phyloP scores from a whole-genome alignment of 108 stramenopile genomes.

The Cyclotella atomus region DNA sequence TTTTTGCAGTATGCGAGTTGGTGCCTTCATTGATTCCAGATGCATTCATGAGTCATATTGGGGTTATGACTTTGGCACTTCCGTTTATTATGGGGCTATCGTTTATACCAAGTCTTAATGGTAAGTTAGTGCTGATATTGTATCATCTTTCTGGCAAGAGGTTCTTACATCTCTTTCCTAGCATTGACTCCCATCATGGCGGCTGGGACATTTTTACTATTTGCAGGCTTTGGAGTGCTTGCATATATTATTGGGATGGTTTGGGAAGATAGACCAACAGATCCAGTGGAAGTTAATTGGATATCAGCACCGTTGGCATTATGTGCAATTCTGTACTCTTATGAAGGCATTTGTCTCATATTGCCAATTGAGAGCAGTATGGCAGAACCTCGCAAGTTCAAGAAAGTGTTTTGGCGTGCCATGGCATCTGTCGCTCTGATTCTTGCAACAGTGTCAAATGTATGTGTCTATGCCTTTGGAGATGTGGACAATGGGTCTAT shows the following conservation, averaged over 20 bases:
- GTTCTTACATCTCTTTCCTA: too few relatives aligned
- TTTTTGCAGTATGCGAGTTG: conserved; percentile 50
- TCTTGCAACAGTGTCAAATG: conserved; percentile 47
- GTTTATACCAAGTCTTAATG: conserved; percentile 57
- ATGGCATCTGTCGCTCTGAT: conserved; percentile 59
- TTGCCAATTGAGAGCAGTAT: conserved; percentile 72
- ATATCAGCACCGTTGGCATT: conserved; percentile 55
- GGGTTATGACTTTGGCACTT: conserved; percentile 59
- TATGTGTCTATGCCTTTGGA: conserved; percentile 71
- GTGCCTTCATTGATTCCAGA: conserved; percentile 12
- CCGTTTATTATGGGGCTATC: conserved; percentile 55
- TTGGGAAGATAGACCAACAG: conserved; percentile 55
- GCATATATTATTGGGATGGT: conserved; percentile 39
- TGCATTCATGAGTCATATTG: conserved; percentile 28
- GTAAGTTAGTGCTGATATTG: too few relatives aligned
- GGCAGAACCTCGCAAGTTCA: conserved; percentile 48
- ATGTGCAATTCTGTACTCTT: conserved; percentile 75
- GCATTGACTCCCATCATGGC: conserved; percentile 65
- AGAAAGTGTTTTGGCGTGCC: conserved; percentile 49
- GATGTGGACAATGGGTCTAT: conserved; percentile 68
- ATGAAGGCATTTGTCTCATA: conserved; percentile 77
- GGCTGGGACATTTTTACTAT: conserved; percentile 47
- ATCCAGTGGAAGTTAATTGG: conserved; percentile 27
- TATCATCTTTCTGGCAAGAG: too few relatives aligned
- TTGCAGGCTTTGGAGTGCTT: conserved; percentile 52